A percentile compares a stretch with the other conserved stretches of the same genome.
Conservation (phyloP, 805 yeast species). For the Lachancea thermotolerans region DNA sequence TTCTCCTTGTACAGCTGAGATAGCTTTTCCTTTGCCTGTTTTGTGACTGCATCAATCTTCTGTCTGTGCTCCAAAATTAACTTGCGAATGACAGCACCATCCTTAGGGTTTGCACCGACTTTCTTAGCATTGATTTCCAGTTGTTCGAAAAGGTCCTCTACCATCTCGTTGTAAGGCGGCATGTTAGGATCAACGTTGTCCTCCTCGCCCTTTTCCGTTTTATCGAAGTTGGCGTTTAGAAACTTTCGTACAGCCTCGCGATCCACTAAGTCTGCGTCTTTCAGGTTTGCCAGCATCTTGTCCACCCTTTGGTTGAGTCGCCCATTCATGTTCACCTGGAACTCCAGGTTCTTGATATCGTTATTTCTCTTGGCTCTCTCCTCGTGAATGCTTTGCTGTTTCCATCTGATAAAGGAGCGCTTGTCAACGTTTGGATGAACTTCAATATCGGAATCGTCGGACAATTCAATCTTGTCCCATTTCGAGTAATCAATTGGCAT, state of each 20-base stretch:
- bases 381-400: slow-evolving; percentile 94
- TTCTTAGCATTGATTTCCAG: slow-evolving; percentile 52
- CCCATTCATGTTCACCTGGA: slow-evolving; percentile 75
- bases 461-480: slow-evolving; percentile 94
- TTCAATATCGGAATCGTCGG: slow-evolving; percentile 95
- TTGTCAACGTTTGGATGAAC: slow-evolving; percentile 98
- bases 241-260: slow-evolving; percentile 33
- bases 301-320: slow-evolving; percentile 71
- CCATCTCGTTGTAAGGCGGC: slow-evolving; percentile 83
- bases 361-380: slow-evolving; percentile 74
- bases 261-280: slow-evolving; percentile 34
- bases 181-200: slow-evolving; percentile 39
- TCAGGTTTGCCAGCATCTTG: slow-evolving; percentile 41
- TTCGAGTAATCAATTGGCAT: slow-evolving; percentile 93
- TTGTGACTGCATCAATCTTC: slow-evolving; percentile 61
- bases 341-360: slow-evolving; percentile 67
- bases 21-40: slow-evolving; percentile 59
- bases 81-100: slow-evolving; percentile 35
- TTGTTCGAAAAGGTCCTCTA: slow-evolving; percentile 81
- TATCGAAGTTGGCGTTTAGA: slow-evolving; percentile 49
- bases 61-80: slow-evolving; percentile 50
- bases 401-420: slow-evolving; percentile 87
- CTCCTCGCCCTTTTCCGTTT: slow-evolving; percentile 46
- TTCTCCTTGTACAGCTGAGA: slow-evolving; percentile 65
- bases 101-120: slow-evolving; percentile 38